Percentiles rank a stretch among this genome's conserved stretches.
Evolutionary conservation across 306 rosid species (phyloP).

Genomic region (Castanea mollissima): DNA sequence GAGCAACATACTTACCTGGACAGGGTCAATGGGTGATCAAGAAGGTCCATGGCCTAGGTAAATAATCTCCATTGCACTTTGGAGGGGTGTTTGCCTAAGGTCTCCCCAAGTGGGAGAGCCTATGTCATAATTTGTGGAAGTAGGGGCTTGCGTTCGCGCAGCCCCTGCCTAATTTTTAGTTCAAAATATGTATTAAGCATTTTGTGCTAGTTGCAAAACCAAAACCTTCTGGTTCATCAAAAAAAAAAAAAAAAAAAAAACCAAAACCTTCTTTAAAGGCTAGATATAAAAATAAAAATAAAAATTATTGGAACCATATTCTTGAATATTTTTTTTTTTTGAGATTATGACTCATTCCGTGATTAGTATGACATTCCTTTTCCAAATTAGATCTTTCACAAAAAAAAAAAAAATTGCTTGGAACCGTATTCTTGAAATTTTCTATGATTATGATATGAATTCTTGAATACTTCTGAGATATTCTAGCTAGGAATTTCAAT

Average conservation of each 20-base stretch:
- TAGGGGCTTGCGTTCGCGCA: slow-evolving; percentile 45
- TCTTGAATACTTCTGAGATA: too few relatives aligned
- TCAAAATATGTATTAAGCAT: too few relatives aligned
- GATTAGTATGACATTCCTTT: too few relatives aligned
- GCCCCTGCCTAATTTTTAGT: slow-evolving; percentile 17
- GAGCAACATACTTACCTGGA: slow-evolving; percentile 29
- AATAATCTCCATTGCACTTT: slow-evolving; percentile 33
- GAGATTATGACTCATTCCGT: too few relatives aligned
- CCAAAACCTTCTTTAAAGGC: too few relatives aligned
- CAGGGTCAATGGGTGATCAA: slow-evolving; percentile 32
- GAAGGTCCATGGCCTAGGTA: slow-evolving; percentile 37
- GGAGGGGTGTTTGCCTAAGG: slow-evolving; percentile 35
- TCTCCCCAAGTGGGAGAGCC: slow-evolving; percentile 35
- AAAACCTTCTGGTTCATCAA: too few relatives aligned
- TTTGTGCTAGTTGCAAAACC: too few relatives aligned
- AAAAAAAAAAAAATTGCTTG: background rate
- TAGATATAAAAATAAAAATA: too few relatives aligned
- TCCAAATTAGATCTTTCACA: background rate
- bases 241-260: too few relatives aligned
- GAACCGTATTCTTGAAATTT: background rate
- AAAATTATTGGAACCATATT: too few relatives aligned
- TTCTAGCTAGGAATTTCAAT: too few relatives aligned
- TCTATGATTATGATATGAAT: background rate
- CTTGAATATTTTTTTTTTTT: too few relatives aligned
- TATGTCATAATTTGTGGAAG: slow-evolving; percentile 42